Base-by-base conservation (phyloP, 371 early-diverging fungal species). In the Basidiobolus heterosporus region DNA sequence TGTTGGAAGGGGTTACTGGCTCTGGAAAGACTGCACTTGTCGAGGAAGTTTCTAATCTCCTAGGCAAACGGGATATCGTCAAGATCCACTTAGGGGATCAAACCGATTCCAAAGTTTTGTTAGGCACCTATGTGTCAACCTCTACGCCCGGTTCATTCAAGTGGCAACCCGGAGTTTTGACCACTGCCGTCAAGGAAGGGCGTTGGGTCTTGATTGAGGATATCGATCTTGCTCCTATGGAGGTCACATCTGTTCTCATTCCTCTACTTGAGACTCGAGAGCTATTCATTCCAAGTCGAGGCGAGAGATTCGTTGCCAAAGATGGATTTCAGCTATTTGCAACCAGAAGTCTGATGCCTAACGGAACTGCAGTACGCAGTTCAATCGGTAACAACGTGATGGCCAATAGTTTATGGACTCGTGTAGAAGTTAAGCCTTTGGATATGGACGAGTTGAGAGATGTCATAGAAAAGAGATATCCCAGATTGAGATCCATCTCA, bases 191-290 rank as follows among this genome's bases (percentile, higher is more conserved):
- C 2, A 52, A 69, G 43, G 80, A 88, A 46, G 99, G 99, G 35
- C 66, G 84, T 24, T 99, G 99, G 99, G 82, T 99, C 18, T 65
- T 99, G 48, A 80, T 99, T 52, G 99, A 99, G 67, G 99, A 99
- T 67, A 84, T 99, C 50, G 97, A 99, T 61, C 68, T 92, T 21
- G 99, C 98, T 2, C 88, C 96, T n/a, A 65, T 79, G 24, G 99
- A 99, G 54, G 98, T 98, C 14, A 67, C 98, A 37, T 89, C 95
- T 15, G 80, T 98, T 2, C 75, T 99, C 37, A 64, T 92, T 42
- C 91, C 98, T 2, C 68, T 99, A 20, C 72, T 99, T 14, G 98
- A 98, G 66, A 88, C 85, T 11, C 70, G 88, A 24, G 81, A 82
- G 36, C 71, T 99, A 23, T 94, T 88, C 62, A 85, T 98, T 44